Conservation (phyloP, 1,139 yeast genomes). For the Hansenula lynferdii region DNA sequence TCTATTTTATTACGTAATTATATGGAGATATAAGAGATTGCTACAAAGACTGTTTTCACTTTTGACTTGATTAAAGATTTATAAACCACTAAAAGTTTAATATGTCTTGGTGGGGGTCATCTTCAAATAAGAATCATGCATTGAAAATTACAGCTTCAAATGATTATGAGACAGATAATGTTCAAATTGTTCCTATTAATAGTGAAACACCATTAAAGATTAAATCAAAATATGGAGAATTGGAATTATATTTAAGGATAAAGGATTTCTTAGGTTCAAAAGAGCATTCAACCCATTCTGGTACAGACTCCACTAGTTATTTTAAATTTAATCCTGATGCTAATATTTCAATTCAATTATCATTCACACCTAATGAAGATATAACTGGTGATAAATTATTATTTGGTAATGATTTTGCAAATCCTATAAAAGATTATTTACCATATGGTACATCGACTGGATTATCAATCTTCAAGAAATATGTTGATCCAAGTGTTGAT, state of each 20-base stretch:
- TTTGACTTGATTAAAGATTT: background rate
- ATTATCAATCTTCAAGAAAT: constrained; percentile 33
- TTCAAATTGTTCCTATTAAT: constrained; percentile 41
- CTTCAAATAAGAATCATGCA: constrained; percentile 1
- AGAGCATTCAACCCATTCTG: constrained; percentile 30
- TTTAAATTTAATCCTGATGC: constrained; percentile 8
- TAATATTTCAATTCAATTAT: constrained; percentile 19
- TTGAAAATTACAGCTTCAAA: constrained; percentile 15
- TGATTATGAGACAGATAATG: constrained; percentile 10
- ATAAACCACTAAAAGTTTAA: background rate
- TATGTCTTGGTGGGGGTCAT: constrained; percentile 9
- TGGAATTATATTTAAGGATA: constrained; percentile 36
- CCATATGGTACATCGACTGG: constrained; percentile 61
- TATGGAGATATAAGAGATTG: no score
- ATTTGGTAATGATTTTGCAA: constrained; percentile 67
- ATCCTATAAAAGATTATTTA: constrained; percentile 53
- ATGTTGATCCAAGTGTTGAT: constrained; percentile 56
- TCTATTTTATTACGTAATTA: no score
- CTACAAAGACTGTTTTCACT: background rate
- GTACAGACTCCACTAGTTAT: constrained; percentile 9
- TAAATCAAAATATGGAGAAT: constrained; percentile 35
- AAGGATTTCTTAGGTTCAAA: constrained; percentile 42
- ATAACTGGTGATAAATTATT: constrained; percentile 43
- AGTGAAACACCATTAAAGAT: constrained; percentile 33
- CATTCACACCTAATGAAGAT: constrained; percentile 16